Conservation (phyloP, 2,329 filamentous ascomycete species). For the Diaporthe amygdali region DNA sequence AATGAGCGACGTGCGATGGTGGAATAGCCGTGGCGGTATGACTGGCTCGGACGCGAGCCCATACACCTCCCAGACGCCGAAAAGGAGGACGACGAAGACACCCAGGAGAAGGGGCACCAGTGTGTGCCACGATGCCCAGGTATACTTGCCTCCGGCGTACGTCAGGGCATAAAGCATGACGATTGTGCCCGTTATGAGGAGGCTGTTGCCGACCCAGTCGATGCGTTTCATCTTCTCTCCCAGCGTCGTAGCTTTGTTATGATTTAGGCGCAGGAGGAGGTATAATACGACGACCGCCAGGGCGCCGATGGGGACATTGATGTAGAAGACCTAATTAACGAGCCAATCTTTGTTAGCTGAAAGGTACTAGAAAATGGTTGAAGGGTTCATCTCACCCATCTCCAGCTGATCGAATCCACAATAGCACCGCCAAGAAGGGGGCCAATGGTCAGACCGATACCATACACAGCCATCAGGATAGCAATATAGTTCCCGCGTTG, state of each 20-base stretch:
- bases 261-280: constrained; percentile 44
- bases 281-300: constrained; percentile 30
- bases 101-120: constrained; percentile 45
- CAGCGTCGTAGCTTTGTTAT: constrained; percentile 29
- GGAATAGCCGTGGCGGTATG: constrained; percentile 29
- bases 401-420: constrained; percentile 29
- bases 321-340: constrained; percentile 33
- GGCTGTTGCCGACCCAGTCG: constrained; percentile 37
- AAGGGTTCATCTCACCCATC: no score
- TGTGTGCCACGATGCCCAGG: constrained; percentile 42
- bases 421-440: constrained; percentile 25
- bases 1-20: constrained; percentile 23
- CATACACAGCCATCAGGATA: constrained; percentile 28
- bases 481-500: constrained; percentile 7
- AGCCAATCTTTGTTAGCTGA: no score
- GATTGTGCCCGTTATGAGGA: constrained; percentile 35
- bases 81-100: constrained; percentile 12
- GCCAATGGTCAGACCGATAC: constrained; percentile 29
- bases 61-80: constrained; percentile 12
- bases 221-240: constrained; percentile 32
- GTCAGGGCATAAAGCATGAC: constrained; percentile 46
- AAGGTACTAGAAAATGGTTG: no score
- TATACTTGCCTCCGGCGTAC: constrained; percentile 43
- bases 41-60: constrained; percentile 20
- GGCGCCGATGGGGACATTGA: background rate